Evolutionary conservation across 2,329 filamentous ascomycete genomes (phyloP).

Genomic region (Cordyceps militaris): DNA sequence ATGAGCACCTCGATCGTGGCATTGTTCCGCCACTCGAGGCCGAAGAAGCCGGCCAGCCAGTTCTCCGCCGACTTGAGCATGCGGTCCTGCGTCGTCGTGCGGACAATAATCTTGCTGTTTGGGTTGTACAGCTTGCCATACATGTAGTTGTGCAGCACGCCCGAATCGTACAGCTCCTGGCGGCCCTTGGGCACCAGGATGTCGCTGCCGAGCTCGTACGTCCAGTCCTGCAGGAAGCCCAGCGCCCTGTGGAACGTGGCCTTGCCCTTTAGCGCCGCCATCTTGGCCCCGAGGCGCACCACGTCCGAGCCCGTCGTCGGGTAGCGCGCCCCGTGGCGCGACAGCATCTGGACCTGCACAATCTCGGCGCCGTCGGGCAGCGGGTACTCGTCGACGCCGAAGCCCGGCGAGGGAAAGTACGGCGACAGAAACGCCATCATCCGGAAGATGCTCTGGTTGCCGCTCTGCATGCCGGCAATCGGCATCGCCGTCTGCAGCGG

Average conservation of each 20-base stretch:
- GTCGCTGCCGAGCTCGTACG: constrained; percentile 60
- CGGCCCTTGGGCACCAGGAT: constrained; percentile 67
- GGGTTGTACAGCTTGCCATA: constrained; percentile 67
- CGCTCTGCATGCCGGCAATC: constrained; percentile 49
- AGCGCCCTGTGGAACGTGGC: constrained; percentile 52
- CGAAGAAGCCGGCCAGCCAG: constrained; percentile 73
- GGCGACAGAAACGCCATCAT: constrained; percentile 61
- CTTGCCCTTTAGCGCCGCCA: constrained; percentile 46
- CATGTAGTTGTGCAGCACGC: constrained; percentile 63
- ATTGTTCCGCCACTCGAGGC: constrained; percentile 65
- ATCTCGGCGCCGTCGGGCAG: constrained; percentile 61
- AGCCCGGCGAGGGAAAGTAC: constrained; percentile 65
- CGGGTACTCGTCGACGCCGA: constrained; percentile 66
- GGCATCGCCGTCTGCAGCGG: constrained; percentile 66
- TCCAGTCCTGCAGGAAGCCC: constrained; percentile 63
- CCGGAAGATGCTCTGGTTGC: constrained; percentile 61
- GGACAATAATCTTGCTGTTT: constrained; percentile 62
- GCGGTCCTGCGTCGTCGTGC: constrained; percentile 69
- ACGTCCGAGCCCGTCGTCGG: constrained; percentile 56
- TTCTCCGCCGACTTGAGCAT: constrained; percentile 74
- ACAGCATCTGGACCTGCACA: constrained; percentile 63
- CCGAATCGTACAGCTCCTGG: constrained; percentile 64
- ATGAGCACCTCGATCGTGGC: constrained; percentile 67
- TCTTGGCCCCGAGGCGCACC: constrained; percentile 46
- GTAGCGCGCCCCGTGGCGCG: constrained; percentile 67